These are phyloP conservation scores for Quercus bicolor DNA, from an alignment of 306 rosid genomes.

Conservation along the genomic window DNA sequence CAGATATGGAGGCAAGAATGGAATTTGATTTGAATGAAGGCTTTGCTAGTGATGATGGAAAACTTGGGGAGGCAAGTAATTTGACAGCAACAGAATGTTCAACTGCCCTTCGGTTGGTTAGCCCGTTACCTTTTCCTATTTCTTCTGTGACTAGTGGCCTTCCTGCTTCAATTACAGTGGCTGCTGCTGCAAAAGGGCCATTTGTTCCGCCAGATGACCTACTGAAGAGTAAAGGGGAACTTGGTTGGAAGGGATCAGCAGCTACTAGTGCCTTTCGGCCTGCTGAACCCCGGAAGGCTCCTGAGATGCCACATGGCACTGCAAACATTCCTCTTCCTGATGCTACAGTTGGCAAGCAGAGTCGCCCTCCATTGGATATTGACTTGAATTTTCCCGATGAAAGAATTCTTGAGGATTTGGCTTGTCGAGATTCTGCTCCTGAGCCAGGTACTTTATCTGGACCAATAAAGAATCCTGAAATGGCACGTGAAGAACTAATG, in stretches of 20 bases:
- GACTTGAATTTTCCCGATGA: constrained; percentile 74
- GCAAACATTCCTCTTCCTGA: constrained; percentile 15
- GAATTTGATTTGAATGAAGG: constrained; percentile 80
- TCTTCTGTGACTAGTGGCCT: constrained; percentile 39
- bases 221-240: constrained; percentile 60
- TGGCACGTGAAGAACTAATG: constrained; percentile 9
- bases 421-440: constrained; percentile 26
- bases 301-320: constrained; percentile 33
- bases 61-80: constrained; percentile 37
- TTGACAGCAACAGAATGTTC: constrained; percentile 30
- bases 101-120: constrained; percentile 35
- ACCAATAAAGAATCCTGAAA: constrained; percentile 19
- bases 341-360: constrained; percentile 31
- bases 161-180: constrained; percentile 57
- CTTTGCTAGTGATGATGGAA: constrained; percentile 57
- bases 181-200: constrained; percentile 69
- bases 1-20: constrained; percentile 48
- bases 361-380: constrained; percentile 49
- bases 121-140: constrained; percentile 51
- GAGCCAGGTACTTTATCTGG: constrained; percentile 18
- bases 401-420: constrained; percentile 55
- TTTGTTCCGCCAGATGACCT: constrained; percentile 61
- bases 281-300: constrained; percentile 69
- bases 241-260: constrained; percentile 84
- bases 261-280: constrained; percentile 91